Percentiles rank a stretch among this genome's conserved stretches.
Evolutionary conservation across 2,329 filamentous ascomycete species (phyloP).

Genomic region (Rutstroemia sp.): DNA sequence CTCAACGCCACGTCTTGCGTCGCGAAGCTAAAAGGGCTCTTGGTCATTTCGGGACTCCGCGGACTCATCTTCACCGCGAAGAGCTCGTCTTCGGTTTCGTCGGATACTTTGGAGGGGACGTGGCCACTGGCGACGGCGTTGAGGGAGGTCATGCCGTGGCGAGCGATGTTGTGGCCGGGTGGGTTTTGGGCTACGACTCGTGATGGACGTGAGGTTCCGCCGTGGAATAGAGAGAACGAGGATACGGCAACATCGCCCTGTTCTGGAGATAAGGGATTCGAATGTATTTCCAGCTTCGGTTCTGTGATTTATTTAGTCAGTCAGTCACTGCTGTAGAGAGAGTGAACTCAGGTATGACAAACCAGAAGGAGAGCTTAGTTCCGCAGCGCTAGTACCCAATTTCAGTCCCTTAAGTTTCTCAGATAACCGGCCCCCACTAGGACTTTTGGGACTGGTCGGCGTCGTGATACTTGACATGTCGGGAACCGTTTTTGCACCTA

Average conservation of each 20-base stretch:
- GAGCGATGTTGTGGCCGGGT: constrained; percentile 16
- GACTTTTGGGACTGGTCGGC: constrained; percentile 52
- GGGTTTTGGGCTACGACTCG: constrained; percentile 30
- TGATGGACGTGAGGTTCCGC: constrained; percentile 32
- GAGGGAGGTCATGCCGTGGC: constrained; percentile 27
- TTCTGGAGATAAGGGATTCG: constrained; percentile 48
- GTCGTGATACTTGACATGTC: constrained; percentile 31
- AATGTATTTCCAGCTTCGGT: constrained; percentile 16
- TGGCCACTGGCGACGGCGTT: constrained; percentile 31
- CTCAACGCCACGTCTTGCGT: constrained; percentile 26
- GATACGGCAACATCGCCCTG: constrained; percentile 56
- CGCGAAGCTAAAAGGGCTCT: constrained; percentile 65
- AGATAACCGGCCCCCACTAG: constrained; percentile 59
- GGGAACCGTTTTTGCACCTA: constrained; percentile 22
- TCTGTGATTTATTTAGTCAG: constrained; percentile 14
- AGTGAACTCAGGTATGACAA: constrained; percentile 22
- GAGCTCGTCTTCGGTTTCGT: constrained; percentile 63
- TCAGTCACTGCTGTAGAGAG: not conserved
- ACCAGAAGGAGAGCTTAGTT: constrained; percentile 51
- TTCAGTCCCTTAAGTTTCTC: constrained; percentile 77
- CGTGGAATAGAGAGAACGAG: constrained; percentile 53
- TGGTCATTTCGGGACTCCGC: constrained; percentile 76
- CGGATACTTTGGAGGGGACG: constrained; percentile 24
- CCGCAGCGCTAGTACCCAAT: constrained; percentile 63
- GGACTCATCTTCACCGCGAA: constrained; percentile 86